A percentile compares a stretch with the other conserved stretches of the same genome.
Conservation (phyloP, 228 moss, liverwort and hornwort genomes). For the Sphagnum magellanicum region DNA sequence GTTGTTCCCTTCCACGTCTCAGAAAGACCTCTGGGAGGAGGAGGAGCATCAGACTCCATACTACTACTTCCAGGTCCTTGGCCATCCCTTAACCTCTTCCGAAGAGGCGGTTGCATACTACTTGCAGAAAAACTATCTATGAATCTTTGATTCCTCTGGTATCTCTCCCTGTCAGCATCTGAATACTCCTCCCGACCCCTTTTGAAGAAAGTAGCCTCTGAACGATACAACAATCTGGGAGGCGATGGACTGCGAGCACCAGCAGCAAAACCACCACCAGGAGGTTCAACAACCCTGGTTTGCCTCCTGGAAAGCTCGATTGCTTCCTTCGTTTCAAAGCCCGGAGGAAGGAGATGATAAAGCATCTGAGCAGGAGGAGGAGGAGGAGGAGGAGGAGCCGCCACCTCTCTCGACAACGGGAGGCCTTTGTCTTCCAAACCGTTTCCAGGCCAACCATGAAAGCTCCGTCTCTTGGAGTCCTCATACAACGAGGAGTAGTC, state of each 20-base stretch:
- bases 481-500: background rate
- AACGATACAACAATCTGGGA: constrained; percentile 1
- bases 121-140: constrained; percentile 4
- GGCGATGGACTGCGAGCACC: background rate
- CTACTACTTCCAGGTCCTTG: background rate
- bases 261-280: constrained; percentile 3
- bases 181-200: constrained; percentile 3
- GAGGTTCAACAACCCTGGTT: constrained; percentile 2
- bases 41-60: background rate
- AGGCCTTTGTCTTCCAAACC: constrained; percentile 15
- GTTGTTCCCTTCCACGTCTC: constrained; percentile 4
- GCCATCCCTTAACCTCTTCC: constrained; percentile 7
- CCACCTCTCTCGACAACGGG: constrained; percentile 5
- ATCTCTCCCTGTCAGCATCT: background rate
- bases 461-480: constrained; percentile 4
- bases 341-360: constrained; percentile 1
- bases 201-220: constrained; percentile 5
- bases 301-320: constrained; percentile 1
- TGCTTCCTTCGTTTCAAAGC: constrained; percentile 1
- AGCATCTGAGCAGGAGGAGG: background rate
- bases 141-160: constrained; percentile 4
- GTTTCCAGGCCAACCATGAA: constrained; percentile 7
- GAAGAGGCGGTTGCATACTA: constrained; percentile 7
- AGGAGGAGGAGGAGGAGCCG: too few relatives aligned
- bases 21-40: constrained; percentile 6